A percentile compares a stretch with the other conserved stretches of the same genome.
These are phyloP conservation scores for Brasenia schreberi DNA, from an alignment of 164 flowering plant genomes.

Conservation along the genomic window DNA sequence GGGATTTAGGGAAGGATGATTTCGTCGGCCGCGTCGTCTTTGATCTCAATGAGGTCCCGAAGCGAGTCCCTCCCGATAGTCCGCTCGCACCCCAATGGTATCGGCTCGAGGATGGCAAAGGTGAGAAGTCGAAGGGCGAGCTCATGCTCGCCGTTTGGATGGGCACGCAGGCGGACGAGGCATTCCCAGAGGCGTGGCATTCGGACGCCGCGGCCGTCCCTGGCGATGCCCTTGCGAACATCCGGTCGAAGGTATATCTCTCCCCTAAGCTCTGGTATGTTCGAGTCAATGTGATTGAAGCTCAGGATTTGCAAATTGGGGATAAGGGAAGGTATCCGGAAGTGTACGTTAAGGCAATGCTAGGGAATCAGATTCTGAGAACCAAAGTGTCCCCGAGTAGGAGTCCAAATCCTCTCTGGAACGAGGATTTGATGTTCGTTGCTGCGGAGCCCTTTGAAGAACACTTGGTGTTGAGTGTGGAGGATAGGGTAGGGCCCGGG, in stretches of 20 bases:
- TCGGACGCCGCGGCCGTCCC: constrained; percentile 18
- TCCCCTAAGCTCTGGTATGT: constrained; percentile 54
- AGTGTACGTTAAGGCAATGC: constrained; percentile 19
- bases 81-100: constrained; percentile 56
- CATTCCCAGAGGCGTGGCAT: constrained; percentile 23
- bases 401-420: constrained; percentile 33
- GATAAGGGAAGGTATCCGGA: constrained; percentile 21
- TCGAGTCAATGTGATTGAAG: constrained; percentile 42
- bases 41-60: constrained; percentile 35
- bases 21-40: constrained; percentile 19
- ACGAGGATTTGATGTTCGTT: constrained; percentile 46
- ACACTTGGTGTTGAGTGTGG: constrained; percentile 29
- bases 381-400: constrained; percentile 18
- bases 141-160: constrained; percentile 57
- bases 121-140: constrained; percentile 30
- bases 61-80: constrained; percentile 50
- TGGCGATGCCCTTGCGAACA: constrained; percentile 19
- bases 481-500: constrained; percentile 20
- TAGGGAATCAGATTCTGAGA: constrained; percentile 24
- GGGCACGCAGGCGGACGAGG: constrained; percentile 62
- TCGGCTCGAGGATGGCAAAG: constrained; percentile 27
- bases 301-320: constrained; percentile 32
- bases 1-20: constrained; percentile 27
- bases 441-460: constrained; percentile 58
- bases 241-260: constrained; percentile 40